Conservation (phyloP, 2,329 filamentous ascomycete species). For the Nannizziopsis barbatae region DNA sequence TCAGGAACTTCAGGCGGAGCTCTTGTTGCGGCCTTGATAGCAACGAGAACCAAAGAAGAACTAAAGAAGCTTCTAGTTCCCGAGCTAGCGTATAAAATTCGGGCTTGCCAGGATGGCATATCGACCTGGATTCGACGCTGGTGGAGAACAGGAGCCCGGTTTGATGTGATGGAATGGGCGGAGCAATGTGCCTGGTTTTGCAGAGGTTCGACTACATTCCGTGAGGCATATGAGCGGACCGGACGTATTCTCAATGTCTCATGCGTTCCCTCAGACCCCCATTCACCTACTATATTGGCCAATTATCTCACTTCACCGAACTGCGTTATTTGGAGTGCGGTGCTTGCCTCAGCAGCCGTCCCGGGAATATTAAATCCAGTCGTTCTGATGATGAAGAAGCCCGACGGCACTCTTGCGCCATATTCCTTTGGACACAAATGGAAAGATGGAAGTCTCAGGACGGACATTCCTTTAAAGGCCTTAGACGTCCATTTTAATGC, state of each 20-base stretch:
- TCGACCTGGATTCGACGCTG: slow-evolving; percentile 68
- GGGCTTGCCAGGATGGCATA: slow-evolving; percentile 68
- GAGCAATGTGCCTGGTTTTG: slow-evolving; percentile 78
- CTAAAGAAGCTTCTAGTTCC: slow-evolving; percentile 75
- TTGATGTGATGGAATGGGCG: slow-evolving; percentile 90
- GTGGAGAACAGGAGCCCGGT: slow-evolving; percentile 86
- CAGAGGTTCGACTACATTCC: slow-evolving; percentile 81
- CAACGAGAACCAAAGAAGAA: slow-evolving; percentile 85
- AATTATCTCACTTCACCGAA: slow-evolving; percentile 94
- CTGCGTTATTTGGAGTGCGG: slow-evolving; percentile 96
- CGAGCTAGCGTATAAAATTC: slow-evolving; percentile 73
- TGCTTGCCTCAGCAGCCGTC: slow-evolving; percentile 86
- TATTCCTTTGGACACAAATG: slow-evolving; percentile 98
- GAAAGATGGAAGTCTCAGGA: slow-evolving; percentile 92
- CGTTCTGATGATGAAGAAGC: slow-evolving; percentile 77
- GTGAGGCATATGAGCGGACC: slow-evolving; percentile 85
- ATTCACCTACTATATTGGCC: slow-evolving; percentile 81
- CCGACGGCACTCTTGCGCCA: slow-evolving; percentile 64
- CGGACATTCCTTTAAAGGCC: slow-evolving; percentile 88
- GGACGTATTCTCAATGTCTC: slow-evolving; percentile 91
- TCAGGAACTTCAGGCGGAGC: slow-evolving; percentile 94
- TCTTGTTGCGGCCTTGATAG: slow-evolving; percentile 72
- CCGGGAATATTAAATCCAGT: slow-evolving; percentile 94
- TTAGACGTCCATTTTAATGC: slow-evolving; percentile 97
- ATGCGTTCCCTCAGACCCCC: slow-evolving; percentile 89